A percentile compares a stretch with the other conserved stretches of the same genome.
These are phyloP conservation scores for Neofusicoccum sp. DNA, from an alignment of 2,329 filamentous ascomycete species.

Conservation along the genomic window DNA sequence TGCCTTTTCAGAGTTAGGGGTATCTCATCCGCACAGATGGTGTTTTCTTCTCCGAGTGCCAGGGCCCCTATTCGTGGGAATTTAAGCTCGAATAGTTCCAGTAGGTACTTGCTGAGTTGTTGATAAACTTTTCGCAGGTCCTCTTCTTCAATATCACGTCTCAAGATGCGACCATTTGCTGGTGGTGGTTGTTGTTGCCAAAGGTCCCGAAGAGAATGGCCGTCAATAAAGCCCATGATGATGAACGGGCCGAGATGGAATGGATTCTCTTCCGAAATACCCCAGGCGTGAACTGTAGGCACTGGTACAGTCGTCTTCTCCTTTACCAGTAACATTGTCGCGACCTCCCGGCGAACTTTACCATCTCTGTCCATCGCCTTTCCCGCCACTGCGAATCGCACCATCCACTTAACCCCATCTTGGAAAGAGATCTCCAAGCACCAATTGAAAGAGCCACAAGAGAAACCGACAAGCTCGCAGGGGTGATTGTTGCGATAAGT, in stretches of 20 bases:
- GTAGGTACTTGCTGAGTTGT: constrained; percentile 20
- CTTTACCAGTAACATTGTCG: constrained; percentile 25
- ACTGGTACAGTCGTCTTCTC: constrained; percentile 28
- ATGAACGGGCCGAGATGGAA: constrained; percentile 32
- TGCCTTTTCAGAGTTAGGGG: constrained; percentile 24
- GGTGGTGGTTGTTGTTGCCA: constrained; percentile 25
- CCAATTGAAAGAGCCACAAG: constrained; percentile 24
- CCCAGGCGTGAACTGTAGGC: constrained; percentile 27
- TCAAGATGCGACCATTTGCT: constrained; percentile 22
- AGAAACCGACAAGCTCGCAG: constrained; percentile 14
- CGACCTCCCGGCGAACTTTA: constrained; percentile 28
- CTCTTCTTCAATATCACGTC: constrained; percentile 24
- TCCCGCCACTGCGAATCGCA: constrained; percentile 22
- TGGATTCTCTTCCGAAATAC: constrained; percentile 27
- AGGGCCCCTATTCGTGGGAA: constrained; percentile 24
- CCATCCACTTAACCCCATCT: constrained; percentile 23
- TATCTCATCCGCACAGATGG: neutral
- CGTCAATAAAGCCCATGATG: constrained; percentile 31
- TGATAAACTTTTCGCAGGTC: constrained; percentile 24
- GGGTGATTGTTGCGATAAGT: neutral
- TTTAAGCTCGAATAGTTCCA: constrained; percentile 24
- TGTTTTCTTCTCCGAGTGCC: neutral
- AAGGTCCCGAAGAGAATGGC: constrained; percentile 25
- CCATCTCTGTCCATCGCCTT: constrained; percentile 25
- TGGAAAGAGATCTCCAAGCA: constrained; percentile 18